These are phyloP conservation scores for Lasiodiplodia gonubiensis DNA, from an alignment of 2,329 filamentous ascomycete species.

Conservation along the genomic window DNA sequence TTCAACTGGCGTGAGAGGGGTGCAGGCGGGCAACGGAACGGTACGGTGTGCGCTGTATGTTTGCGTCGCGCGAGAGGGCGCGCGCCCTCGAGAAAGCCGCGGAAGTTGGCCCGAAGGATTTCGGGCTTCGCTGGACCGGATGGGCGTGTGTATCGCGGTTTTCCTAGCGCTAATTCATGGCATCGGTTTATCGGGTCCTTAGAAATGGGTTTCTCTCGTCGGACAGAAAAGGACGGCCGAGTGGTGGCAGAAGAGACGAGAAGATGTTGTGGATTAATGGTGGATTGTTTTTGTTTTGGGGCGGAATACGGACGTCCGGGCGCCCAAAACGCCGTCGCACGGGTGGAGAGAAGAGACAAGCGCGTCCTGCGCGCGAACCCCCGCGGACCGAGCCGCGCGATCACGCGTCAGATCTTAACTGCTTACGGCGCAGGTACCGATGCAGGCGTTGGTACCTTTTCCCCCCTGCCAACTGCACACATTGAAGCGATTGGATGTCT, in stretches of 20 bases:
- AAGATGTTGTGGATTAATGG: not conserved
- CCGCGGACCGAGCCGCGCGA: slow-evolving; percentile 19
- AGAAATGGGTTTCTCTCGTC: not conserved
- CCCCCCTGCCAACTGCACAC: not conserved
- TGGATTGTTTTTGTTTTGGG: slow-evolving; percentile 19
- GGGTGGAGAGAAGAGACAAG: not conserved
- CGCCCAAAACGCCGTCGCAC: not conserved
- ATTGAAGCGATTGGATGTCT: not conserved
- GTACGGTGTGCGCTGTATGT: not conserved
- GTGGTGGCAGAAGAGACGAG: not conserved
- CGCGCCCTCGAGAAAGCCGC: not conserved
- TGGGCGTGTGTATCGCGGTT: not conserved
- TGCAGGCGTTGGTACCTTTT: not conserved
- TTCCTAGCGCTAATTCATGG: slow-evolving; percentile 8
- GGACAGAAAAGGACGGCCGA: not conserved
- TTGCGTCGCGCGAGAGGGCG: not conserved
- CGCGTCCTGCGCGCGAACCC: not conserved
- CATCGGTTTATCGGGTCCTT: not conserved
- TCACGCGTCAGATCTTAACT: slow-evolving; percentile 8
- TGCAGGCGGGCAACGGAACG: not conserved
- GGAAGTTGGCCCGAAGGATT: not conserved
- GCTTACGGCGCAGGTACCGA: slow-evolving; percentile 10
- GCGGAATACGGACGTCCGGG: not conserved
- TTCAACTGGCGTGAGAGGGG: not conserved
- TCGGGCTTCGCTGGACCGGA: not conserved